Percentiles rank a stretch among this genome's conserved stretches.
Conservation (phyloP, 2,329 filamentous ascomycete genomes). For the Botryotinia calthae region DNA sequence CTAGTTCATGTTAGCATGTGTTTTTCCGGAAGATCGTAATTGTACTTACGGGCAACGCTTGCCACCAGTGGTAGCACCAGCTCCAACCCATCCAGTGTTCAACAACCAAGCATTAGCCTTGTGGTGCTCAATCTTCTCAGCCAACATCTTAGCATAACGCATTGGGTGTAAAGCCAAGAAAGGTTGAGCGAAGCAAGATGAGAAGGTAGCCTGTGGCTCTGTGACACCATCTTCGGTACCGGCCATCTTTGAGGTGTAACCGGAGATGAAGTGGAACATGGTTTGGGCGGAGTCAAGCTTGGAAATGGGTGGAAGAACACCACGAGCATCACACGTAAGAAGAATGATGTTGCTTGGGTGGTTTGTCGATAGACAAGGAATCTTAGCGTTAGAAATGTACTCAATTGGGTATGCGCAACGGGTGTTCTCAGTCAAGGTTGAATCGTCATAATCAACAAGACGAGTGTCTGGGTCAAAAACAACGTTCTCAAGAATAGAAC, state of each 20-base stretch:
- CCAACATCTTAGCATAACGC: constrained; percentile 98
- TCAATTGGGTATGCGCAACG: constrained; percentile 98
- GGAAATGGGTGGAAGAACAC: constrained; percentile 95
- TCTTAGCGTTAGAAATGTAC: constrained; percentile 98
- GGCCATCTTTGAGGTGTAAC: constrained; percentile 99
- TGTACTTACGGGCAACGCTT: constrained; percentile 77
- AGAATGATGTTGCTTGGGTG: constrained; percentile 98
- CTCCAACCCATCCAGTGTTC: constrained; percentile 97
- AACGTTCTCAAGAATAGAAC: constrained; percentile 96
- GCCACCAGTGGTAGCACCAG: constrained; percentile 83
- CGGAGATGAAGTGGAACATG: constrained; percentile 99
- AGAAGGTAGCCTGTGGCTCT: constrained; percentile 98
- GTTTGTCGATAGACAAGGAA: constrained; percentile 82
- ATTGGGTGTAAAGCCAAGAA: constrained; percentile 99
- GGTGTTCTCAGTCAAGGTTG: constrained; percentile 96
- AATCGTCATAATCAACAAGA: constrained; percentile 91
- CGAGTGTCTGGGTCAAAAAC: constrained; percentile 92
- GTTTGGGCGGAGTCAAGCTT: constrained; percentile 93
- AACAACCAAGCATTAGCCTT: constrained; percentile 96
- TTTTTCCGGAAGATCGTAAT: neutral
- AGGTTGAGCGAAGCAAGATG: constrained; percentile 97
- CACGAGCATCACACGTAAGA: constrained; percentile 94
- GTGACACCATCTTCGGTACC: constrained; percentile 96
- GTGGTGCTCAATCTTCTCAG: constrained; percentile 95
- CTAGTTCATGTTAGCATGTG: constrained; percentile 28